Evolutionary conservation across 2,329 filamentous ascomycete genomes (phyloP).

Genomic region (Decorospora gaudefroyi): DNA sequence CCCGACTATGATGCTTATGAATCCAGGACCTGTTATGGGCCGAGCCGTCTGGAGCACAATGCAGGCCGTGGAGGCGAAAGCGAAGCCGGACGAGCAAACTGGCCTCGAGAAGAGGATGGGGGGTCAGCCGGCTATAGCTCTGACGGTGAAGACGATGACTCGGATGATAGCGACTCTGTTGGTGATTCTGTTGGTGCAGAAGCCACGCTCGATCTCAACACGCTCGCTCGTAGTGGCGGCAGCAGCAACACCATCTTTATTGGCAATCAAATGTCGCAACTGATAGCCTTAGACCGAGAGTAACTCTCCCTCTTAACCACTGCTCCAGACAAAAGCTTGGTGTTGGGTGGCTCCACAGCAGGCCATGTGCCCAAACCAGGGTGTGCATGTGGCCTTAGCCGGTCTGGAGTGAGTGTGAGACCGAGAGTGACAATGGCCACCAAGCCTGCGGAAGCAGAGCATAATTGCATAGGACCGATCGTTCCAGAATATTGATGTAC

Average conservation of each 20-base stretch:
- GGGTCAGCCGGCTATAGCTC: not conserved
- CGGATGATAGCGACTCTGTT: not conserved
- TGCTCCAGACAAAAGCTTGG: not conserved
- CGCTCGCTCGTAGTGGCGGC: not conserved
- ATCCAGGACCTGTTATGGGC: not conserved
- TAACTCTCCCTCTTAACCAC: not conserved
- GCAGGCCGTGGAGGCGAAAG: not conserved
- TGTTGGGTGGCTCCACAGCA: not conserved
- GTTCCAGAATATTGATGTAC: not conserved
- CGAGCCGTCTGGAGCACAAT: not conserved
- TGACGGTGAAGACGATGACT: not conserved
- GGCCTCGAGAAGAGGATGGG: not conserved
- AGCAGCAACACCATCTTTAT: not conserved
- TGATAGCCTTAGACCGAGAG: not conserved
- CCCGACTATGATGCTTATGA: not conserved
- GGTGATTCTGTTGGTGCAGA: not conserved
- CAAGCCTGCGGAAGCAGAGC: not conserved
- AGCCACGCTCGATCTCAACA: not conserved
- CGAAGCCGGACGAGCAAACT: not conserved
- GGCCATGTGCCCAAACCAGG: not conserved
- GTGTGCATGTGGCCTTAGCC: not conserved
- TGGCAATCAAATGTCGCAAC: not conserved
- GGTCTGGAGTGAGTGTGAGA: not conserved
- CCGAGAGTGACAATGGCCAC: constrained; percentile 3
- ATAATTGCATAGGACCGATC: not conserved